Evolutionary conservation across 2,329 filamentous ascomycete species (phyloP).

Genomic region (Aureobasidium sp.): DNA sequence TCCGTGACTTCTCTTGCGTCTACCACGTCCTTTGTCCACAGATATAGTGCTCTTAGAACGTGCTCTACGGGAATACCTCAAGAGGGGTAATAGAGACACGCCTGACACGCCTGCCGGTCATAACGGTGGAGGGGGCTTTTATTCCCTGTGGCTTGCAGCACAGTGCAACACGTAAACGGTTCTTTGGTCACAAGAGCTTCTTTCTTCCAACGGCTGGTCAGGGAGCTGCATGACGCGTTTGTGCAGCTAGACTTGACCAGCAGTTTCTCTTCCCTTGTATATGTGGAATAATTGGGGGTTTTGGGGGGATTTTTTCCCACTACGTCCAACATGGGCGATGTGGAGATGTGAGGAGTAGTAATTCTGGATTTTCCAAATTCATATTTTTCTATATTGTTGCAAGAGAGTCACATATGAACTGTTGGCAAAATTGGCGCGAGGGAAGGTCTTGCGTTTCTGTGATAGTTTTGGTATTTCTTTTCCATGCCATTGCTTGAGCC

Average conservation of each 20-base stretch:
- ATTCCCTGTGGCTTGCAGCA: constrained; percentile 7
- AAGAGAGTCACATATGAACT: too few species aligned
- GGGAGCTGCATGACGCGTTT: neutral
- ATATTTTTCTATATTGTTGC: too few species aligned
- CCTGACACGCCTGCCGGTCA: neutral
- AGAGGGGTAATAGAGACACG: neutral
- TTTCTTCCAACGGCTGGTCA: neutral
- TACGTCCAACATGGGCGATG: too few species aligned
- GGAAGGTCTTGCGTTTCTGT: neutral
- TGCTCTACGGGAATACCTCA: neutral
- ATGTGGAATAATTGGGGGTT: too few species aligned
- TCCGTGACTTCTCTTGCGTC: too few species aligned
- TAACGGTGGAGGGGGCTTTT: neutral
- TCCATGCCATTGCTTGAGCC: neutral
- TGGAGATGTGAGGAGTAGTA: too few species aligned
- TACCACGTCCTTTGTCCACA: too few species aligned
- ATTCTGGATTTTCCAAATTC: too few species aligned
- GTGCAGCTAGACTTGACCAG: too few species aligned
- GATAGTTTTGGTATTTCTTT: neutral
- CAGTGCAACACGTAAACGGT: neutral
- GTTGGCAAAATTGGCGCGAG: too few species aligned
- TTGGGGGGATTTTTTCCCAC: too few species aligned
- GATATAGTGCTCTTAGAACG: neutral
- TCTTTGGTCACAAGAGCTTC: neutral
- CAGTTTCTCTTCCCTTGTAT: too few species aligned